phyloP scores from a whole-genome alignment of 768 basidiomycete genomes.

The Hericium erinaceus region DNA sequence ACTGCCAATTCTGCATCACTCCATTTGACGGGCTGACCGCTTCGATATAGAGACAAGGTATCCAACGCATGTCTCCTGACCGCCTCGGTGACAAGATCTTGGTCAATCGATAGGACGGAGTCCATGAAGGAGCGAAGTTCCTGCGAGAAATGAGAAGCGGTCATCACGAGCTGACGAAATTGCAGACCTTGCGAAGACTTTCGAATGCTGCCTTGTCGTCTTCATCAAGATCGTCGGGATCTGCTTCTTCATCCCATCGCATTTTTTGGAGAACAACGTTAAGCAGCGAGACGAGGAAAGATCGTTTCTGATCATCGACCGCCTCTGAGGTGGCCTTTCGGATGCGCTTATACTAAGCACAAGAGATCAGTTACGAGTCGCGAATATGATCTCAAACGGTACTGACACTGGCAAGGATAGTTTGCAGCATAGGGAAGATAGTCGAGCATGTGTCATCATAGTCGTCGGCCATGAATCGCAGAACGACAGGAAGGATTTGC shows the following conservation, averaged over 20 bases:
- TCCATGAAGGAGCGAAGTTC: conserved; percentile 84
- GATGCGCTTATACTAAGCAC: conserved; percentile 71
- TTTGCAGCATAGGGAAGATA: conserved; percentile 72
- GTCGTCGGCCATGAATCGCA: conserved; percentile 84
- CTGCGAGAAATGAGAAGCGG: conserved; percentile 29
- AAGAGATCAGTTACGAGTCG: not conserved
- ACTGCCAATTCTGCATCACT: conserved; percentile 88
- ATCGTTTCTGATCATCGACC: conserved; percentile 54
- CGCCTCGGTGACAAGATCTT: conserved; percentile 71
- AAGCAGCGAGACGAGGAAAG: conserved; percentile 73
- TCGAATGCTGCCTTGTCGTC: conserved; percentile 82
- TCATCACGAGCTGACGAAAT: conserved; percentile 1
- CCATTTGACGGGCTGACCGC: conserved; percentile 67
- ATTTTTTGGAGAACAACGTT: conserved; percentile 77
- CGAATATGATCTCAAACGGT: not conserved
- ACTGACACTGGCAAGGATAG: conserved; percentile 66
- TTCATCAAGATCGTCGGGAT: conserved; percentile 77
- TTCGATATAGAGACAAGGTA: conserved; percentile 65
- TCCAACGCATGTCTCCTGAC: conserved; percentile 64
- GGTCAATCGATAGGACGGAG: conserved; percentile 77
- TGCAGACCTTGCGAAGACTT: conserved; percentile 68
- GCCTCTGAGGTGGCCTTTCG: conserved; percentile 52
- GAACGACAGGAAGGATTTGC: conserved; percentile 68
- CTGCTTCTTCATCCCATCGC: conserved; percentile 81
- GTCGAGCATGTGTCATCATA: conserved; percentile 86